Percentiles rank a stretch among this genome's conserved stretches.
Conservation (phyloP, 345 rosid species). For the Bruguiera parviflora region DNA sequence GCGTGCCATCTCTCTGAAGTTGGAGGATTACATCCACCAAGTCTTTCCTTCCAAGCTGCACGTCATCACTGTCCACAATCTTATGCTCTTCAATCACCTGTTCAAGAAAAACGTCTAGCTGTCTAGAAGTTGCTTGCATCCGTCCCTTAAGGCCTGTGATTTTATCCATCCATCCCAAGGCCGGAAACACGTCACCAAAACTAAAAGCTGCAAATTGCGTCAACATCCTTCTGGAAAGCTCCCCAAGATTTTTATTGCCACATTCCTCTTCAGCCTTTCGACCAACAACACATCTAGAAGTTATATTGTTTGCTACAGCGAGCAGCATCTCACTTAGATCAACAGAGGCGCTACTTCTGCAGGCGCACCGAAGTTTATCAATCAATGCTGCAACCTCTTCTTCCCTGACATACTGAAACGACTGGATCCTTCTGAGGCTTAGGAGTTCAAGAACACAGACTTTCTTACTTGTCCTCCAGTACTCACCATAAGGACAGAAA, state of each 20-base stretch:
- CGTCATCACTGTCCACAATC: not conserved
- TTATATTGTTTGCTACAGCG: constrained; percentile 10
- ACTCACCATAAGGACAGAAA: constrained; percentile 28
- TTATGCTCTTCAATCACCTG: constrained; percentile 22
- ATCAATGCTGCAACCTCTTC: constrained; percentile 20
- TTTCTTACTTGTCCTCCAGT: constrained; percentile 29
- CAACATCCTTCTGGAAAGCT: constrained; percentile 2
- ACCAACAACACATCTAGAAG: constrained; percentile 19
- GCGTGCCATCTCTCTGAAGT: not conserved
- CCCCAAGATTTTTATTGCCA: constrained; percentile 14
- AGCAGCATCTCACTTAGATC: constrained; percentile 12
- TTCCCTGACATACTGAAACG: constrained; percentile 23
- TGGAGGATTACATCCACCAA: constrained; percentile 15
- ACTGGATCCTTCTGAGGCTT: constrained; percentile 16
- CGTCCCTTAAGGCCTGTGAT: constrained; percentile 11
- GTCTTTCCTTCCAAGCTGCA: not conserved
- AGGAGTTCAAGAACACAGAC: constrained; percentile 18
- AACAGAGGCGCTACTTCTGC: not conserved
- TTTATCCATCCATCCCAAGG: constrained; percentile 19
- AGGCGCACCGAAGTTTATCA: constrained; percentile 3
- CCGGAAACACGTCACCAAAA: constrained; percentile 9
- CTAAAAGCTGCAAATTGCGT: constrained; percentile 8
- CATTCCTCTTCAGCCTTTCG: constrained; percentile 17
- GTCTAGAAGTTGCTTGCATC: constrained; percentile 3
- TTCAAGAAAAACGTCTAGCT: constrained; percentile 12